Base-by-base conservation (phyloP, 2,329 filamentous ascomycete species). In the Botrytis fabae region DNA sequence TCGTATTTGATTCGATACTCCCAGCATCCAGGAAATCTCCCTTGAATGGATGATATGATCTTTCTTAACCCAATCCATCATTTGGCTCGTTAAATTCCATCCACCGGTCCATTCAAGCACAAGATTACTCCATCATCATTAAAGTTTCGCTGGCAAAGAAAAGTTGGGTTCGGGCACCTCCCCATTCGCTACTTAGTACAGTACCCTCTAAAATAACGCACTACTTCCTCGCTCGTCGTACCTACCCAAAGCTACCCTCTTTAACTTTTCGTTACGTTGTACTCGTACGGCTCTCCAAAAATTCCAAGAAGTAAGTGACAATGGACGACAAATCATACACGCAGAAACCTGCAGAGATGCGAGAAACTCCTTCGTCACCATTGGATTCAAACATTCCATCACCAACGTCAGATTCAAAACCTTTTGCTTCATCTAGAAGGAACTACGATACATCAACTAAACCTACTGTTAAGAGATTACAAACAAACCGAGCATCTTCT, bases 401-500 rank as follows among this genome's bases (percentile, higher is more conserved):
- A 20, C 70, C 70, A 66, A 68, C 28, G 7, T 57, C 48, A 10
- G 62, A 72, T 28, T 35, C 59, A 40, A 72, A 69, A 40, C 40
- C 70, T 22, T 60, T 54, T 35, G 62, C 46, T 40, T 73, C 69
- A 60, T 57, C 73, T 7, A 78, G 70, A 66, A 64, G 70, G 22
- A 64, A 44, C 35, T 78, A 77, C 74, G 75, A 79, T 40, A 74
- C 77, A 60, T 78, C 77, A 25, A 74, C 73, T 60, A 72, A 62
- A 73, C 78, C 63, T 77, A 77, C 62, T 68, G 65, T 72, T 32
- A 80, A 76, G 73, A 79, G 77, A 72, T 48, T 78, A 62, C 78
- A 76, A 70, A 72, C 77, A 38, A 76, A 76, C 70, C 75, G 78
- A 70, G 65, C 74, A 42, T 72, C 81, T 9, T 85, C 85, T 14